phyloP scores from a whole-genome alignment of 2,329 filamentous ascomycete species.

The Fonsecaea erecta region DNA sequence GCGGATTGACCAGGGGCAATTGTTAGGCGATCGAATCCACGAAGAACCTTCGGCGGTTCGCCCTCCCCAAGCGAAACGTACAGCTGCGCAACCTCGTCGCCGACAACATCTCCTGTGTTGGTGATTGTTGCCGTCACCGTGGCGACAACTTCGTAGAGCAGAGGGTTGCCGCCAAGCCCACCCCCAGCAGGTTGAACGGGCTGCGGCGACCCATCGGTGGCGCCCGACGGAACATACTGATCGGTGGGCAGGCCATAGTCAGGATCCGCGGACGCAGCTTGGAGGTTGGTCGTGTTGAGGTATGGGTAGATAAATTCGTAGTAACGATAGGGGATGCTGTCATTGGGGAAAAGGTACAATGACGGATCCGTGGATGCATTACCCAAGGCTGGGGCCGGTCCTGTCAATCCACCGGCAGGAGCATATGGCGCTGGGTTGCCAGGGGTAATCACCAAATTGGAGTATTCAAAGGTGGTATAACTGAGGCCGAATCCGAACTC shows the following conservation, averaged over 20 bases:
- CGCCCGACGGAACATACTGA: slow-evolving; percentile 57
- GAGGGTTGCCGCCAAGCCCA: slow-evolving; percentile 63
- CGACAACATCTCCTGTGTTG: slow-evolving; percentile 56
- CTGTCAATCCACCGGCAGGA: slow-evolving; percentile 58
- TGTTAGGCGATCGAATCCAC: slow-evolving; percentile 78
- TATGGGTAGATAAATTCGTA: slow-evolving; percentile 67
- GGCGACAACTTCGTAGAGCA: slow-evolving; percentile 58
- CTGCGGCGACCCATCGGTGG: slow-evolving; percentile 60
- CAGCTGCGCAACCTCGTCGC: slow-evolving; percentile 60
- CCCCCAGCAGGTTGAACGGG: slow-evolving; percentile 62
- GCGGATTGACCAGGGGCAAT: slow-evolving; percentile 71
- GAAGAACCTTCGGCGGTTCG: slow-evolving; percentile 69
- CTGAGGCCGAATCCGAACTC: slow-evolving; percentile 67
- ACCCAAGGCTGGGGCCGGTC: slow-evolving; percentile 59
- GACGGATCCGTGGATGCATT: slow-evolving; percentile 53
- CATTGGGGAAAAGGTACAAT: slow-evolving; percentile 61
- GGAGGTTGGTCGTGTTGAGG: slow-evolving; percentile 63
- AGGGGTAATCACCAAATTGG: slow-evolving; percentile 57
- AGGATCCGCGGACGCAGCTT: slow-evolving; percentile 56
- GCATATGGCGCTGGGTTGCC: slow-evolving; percentile 55
- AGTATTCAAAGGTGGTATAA: slow-evolving; percentile 67
- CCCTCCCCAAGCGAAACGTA: slow-evolving; percentile 82
- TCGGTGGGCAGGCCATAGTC: slow-evolving; percentile 58
- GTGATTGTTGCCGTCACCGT: slow-evolving; percentile 55
- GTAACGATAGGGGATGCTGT: slow-evolving; percentile 52